phyloP scores from a whole-genome alignment of 225 moss, liverwort and hornwort species.

The Physcomitrellopsis africana region DNA sequence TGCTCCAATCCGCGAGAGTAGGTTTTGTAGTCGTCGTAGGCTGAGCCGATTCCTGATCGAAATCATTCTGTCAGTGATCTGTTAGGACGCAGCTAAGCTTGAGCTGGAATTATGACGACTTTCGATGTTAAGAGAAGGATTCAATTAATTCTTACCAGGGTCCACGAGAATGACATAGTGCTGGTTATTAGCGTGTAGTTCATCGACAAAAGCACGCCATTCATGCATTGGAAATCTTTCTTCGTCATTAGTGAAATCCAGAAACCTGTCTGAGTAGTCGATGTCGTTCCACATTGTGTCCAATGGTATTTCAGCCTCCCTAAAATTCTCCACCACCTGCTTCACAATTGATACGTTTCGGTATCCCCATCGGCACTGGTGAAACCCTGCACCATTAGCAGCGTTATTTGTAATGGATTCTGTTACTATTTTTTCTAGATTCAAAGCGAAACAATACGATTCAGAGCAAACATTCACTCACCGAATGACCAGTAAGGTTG shows the following conservation, averaged over 20 bases:
- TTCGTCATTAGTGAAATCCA: constrained; percentile 62
- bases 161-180: constrained; percentile 72
- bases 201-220: constrained; percentile 56
- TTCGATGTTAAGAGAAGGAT: background rate
- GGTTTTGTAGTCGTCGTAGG: constrained; percentile 50
- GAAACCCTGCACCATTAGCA: background rate
- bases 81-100: background rate
- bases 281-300: constrained; percentile 53
- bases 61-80: background rate
- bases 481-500: constrained; percentile 85
- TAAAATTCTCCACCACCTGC: background rate
- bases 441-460: background rate
- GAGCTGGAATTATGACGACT: too few species aligned
- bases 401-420: background rate
- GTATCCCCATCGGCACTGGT: background rate
- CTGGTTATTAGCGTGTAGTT: constrained; percentile 62
- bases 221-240: constrained; percentile 57
- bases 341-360: background rate
- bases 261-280: constrained; percentile 69
- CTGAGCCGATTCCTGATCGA: constrained; percentile 15
- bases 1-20: constrained; percentile 45
- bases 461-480: constrained; percentile 17
- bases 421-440: background rate
- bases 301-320: background rate
- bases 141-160: constrained; percentile 51